Conservation (phyloP, 768 basidiomycete species). For the Hypholoma fasciculare region DNA sequence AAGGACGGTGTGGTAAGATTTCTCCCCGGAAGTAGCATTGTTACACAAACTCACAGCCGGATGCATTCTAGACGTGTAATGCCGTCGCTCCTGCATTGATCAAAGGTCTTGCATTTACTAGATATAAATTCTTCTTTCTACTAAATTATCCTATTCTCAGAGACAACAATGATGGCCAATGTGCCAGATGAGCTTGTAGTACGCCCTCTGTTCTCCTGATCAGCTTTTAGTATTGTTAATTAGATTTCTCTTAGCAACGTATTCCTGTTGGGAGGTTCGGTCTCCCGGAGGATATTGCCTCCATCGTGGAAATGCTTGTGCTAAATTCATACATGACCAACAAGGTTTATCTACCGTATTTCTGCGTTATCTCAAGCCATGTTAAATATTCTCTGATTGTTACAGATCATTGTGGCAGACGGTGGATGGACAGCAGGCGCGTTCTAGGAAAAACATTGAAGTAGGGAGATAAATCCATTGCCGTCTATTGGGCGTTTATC, state of each 20-base stretch:
- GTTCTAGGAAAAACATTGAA: constrained; percentile 21
- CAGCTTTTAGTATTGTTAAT: neutral
- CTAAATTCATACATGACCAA: constrained; percentile 58
- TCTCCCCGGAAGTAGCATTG: no score
- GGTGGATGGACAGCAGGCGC: constrained; percentile 45
- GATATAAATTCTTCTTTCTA: neutral
- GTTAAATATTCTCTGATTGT: neutral
- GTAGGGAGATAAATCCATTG: no score
- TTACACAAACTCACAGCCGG: neutral
- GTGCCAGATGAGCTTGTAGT: constrained; percentile 25
- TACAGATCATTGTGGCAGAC: constrained; percentile 46
- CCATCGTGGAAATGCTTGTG: constrained; percentile 49
- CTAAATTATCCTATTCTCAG: constrained; percentile 17
- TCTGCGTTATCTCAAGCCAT: neutral
- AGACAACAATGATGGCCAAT: constrained; percentile 49
- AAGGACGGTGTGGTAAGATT: constrained; percentile 47
- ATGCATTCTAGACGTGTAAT: constrained; percentile 41
- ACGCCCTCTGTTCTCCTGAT: neutral
- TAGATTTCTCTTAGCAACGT: constrained; percentile 29
- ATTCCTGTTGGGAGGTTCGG: constrained; percentile 55
- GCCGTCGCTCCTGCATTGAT: constrained; percentile 55
- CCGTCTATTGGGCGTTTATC: no score
- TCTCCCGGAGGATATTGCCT: constrained; percentile 48
- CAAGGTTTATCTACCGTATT: constrained; percentile 36
- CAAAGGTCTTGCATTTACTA: constrained; percentile 28